Evolutionary conservation across 2,329 filamentous ascomycete genomes (phyloP).

Genomic region (Venturia asperata): DNA sequence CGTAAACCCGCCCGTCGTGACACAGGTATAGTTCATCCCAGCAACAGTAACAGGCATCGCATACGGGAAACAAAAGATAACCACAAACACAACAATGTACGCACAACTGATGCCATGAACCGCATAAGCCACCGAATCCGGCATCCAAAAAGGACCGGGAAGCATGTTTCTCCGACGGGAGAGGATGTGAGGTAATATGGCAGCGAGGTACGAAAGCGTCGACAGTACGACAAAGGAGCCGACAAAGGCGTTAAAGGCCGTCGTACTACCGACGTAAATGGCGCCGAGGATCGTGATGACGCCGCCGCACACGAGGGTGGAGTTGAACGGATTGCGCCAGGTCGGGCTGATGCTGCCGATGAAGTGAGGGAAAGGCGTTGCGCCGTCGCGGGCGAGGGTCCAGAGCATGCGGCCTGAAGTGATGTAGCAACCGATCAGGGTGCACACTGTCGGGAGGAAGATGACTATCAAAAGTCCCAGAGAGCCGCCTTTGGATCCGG

Average conservation of each 20-base stretch:
- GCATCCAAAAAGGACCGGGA: constrained; percentile 54
- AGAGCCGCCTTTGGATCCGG: constrained; percentile 24
- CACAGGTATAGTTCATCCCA: constrained; percentile 49
- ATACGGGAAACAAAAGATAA: constrained; percentile 56
- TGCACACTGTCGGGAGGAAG: constrained; percentile 46
- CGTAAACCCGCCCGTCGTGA: constrained; percentile 47
- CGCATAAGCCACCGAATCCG: constrained; percentile 40
- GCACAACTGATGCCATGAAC: constrained; percentile 47
- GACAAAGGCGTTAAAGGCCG: constrained; percentile 61
- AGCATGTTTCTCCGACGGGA: constrained; percentile 37
- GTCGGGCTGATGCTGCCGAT: constrained; percentile 42
- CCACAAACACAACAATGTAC: constrained; percentile 55
- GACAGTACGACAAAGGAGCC: constrained; percentile 52
- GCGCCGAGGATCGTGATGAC: constrained; percentile 52
- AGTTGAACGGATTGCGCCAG: constrained; percentile 48
- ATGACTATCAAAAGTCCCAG: constrained; percentile 44
- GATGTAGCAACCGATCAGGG: constrained; percentile 51
- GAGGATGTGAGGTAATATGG: constrained; percentile 48
- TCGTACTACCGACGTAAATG: constrained; percentile 59
- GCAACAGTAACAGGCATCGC: constrained; percentile 38
- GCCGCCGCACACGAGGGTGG: constrained; percentile 45
- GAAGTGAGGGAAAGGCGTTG: constrained; percentile 46
- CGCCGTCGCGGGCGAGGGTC: constrained; percentile 53
- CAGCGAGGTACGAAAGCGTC: constrained; percentile 53
- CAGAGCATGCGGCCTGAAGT: constrained; percentile 57